Evolutionary conservation across 306 rosid genomes (phyloP).

Genomic region (Oxytropis ochrocephala): DNA sequence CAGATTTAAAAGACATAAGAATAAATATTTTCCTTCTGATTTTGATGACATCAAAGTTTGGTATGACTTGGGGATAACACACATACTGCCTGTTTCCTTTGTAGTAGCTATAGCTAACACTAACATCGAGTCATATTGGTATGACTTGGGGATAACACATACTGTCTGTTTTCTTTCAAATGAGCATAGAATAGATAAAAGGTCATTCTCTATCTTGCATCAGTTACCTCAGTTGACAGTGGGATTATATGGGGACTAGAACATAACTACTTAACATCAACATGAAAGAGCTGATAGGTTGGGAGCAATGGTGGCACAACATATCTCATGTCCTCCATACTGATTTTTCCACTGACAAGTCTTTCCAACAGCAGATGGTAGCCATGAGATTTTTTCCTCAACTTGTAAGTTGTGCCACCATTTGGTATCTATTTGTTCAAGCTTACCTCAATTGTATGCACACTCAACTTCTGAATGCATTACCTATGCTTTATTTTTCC

Average conservation of each 20-base stretch:
- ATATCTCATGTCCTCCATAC: background rate
- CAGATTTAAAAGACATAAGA: background rate
- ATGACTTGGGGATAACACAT: no score
- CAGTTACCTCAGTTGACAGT: background rate
- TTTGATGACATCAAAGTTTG: background rate
- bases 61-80: background rate
- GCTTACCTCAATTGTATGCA: constrained; percentile 12
- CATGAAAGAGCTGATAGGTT: background rate
- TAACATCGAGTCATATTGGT: no score
- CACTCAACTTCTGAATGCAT: background rate
- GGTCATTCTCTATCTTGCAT: constrained; percentile 7
- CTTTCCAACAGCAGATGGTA: background rate
- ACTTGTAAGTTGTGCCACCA: constrained; percentile 7
- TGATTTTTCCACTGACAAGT: background rate
- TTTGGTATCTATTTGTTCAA: background rate
- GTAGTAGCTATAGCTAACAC: background rate
- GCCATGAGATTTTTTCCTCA: background rate
- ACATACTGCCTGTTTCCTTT: background rate
- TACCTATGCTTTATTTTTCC: background rate
- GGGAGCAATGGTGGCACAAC: background rate
- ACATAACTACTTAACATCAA: background rate
- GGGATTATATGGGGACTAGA: background rate
- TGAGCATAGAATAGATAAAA: background rate
- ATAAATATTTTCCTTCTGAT: background rate
- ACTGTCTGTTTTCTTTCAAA: no score